Evolutionary conservation across 2,329 filamentous ascomycete genomes (phyloP).

Genomic region (Cladosporium velox): DNA sequence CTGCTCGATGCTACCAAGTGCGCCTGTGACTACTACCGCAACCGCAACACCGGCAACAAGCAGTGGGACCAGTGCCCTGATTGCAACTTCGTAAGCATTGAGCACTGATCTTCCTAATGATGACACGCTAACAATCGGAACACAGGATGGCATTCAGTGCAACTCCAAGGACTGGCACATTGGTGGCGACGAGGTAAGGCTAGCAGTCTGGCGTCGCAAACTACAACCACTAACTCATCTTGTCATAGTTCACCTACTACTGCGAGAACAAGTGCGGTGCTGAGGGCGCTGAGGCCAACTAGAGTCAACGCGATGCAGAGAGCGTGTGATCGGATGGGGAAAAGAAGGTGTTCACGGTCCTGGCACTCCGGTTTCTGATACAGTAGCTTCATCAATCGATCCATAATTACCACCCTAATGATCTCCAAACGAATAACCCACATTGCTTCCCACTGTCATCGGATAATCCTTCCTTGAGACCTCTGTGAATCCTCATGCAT

Average conservation of each 20-base stretch:
- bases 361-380: not conserved
- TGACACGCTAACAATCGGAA: not conserved
- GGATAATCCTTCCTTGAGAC: not conserved
- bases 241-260: not conserved
- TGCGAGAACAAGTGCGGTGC: not conserved
- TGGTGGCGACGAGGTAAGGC: not conserved
- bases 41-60: not conserved
- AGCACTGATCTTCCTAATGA: not conserved
- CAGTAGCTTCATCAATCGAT: not conserved
- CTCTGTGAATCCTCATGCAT: not conserved
- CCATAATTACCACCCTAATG: not conserved
- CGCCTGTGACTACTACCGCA: not conserved
- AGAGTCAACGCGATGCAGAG: not conserved
- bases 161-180: not conserved
- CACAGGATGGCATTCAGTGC: not conserved
- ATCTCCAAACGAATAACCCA: not conserved
- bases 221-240: not conserved
- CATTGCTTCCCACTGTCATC: not conserved
- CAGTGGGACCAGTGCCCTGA: not conserved
- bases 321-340: not conserved
- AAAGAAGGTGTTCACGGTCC: not conserved
- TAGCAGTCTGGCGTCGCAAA: not conserved
- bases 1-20: not conserved
- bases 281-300: not conserved
- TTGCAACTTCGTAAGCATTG: not conserved